These are phyloP conservation scores for Annulohypoxylon bovei DNA, from an alignment of 495 filamentous ascomycete genomes.

Conservation along the genomic window DNA sequence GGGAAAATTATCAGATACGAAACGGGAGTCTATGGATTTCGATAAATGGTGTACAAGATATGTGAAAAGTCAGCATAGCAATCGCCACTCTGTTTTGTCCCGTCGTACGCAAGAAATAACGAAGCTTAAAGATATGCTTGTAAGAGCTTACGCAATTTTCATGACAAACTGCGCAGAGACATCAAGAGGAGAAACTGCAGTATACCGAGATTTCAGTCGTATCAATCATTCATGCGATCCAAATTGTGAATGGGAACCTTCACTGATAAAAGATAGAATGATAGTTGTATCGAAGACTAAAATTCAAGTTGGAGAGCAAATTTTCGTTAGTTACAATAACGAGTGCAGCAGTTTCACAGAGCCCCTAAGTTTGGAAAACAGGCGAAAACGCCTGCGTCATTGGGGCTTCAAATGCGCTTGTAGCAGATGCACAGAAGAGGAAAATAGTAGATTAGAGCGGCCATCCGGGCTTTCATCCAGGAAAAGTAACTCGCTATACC, in stretches of 20 bases:
- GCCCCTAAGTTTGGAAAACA: not conserved
- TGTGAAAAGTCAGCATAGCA: not conserved
- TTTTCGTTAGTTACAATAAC: not conserved
- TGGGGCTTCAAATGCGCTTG: not conserved
- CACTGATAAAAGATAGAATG: no score
- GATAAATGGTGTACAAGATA: not conserved
- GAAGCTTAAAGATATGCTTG: not conserved
- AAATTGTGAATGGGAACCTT: not conserved
- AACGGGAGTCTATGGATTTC: no score
- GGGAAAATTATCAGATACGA: no score
- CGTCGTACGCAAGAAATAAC: no score
- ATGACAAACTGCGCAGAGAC: not conserved
- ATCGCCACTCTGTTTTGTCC: no score
- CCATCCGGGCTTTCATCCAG: no score
- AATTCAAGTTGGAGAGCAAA: not conserved
- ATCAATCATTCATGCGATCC: not conserved
- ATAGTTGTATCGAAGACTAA: not conserved
- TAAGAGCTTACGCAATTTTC: not conserved
- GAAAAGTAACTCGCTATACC: no score
- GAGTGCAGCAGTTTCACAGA: no score
- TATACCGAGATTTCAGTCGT: not conserved
- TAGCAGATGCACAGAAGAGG: not conserved
- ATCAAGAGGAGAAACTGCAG: not conserved
- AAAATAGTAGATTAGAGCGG: no score
- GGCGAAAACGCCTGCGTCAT: not conserved